Conservation (phyloP, 192 early-diverging fungal genomes). For the Podila epigama region DNA sequence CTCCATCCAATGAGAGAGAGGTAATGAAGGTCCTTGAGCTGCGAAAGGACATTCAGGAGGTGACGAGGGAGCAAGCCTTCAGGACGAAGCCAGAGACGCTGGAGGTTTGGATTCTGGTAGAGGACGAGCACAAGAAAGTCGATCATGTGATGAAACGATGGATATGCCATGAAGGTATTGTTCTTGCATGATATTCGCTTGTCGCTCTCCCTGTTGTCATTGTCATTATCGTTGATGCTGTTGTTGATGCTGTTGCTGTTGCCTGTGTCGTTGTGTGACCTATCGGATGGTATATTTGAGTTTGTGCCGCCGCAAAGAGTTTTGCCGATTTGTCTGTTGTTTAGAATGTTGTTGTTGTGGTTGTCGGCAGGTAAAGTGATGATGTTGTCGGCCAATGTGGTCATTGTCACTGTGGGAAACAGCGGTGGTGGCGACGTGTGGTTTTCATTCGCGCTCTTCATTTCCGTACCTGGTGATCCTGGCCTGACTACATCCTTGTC, state of each 20-base stretch:
- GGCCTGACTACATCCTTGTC: background rate
- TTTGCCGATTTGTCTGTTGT: no score
- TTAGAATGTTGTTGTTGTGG: no score
- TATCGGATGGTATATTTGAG: no score
- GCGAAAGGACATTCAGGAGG: constrained; percentile 9
- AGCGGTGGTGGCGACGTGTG: no score
- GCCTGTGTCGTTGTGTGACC: no score
- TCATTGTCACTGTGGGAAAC: no score
- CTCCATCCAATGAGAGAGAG: constrained; percentile 35
- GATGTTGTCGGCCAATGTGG: no score
- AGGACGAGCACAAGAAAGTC: constrained; percentile 13
- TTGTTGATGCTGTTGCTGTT: background rate
- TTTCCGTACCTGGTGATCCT: background rate
- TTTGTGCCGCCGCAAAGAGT: no score
- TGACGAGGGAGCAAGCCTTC: constrained; percentile 12
- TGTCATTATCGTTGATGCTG: background rate
- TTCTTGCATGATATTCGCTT: background rate
- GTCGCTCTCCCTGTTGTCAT: background rate
- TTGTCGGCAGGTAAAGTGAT: no score
- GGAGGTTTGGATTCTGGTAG: constrained; percentile 10
- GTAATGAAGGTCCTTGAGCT: constrained; percentile 8
- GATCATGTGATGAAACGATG: constrained; percentile 9
- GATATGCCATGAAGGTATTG: background rate
- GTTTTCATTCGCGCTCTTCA: no score
- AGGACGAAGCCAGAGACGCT: constrained; percentile 14